Percentiles rank a stretch among this genome's conserved stretches.
phyloP scores from a whole-genome alignment of 1,284 basidiomycete genomes.

The Ceratobasidium sp. region DNA sequence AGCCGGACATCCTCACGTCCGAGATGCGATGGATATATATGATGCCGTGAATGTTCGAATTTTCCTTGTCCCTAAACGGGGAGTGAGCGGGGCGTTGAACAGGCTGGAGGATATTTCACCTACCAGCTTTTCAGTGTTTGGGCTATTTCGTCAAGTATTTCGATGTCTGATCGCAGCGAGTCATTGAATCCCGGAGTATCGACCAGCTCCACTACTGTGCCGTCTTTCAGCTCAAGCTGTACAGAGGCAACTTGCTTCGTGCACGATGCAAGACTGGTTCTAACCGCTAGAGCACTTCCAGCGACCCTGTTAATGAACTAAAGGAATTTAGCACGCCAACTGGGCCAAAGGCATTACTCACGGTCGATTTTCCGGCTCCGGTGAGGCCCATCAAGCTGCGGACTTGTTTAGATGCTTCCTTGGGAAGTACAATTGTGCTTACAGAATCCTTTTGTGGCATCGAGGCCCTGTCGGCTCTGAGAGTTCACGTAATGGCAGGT shows the following conservation, averaged over 20 bases:
- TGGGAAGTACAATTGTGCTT: background rate
- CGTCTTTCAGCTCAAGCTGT: background rate
- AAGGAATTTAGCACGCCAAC: background rate
- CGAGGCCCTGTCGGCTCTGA: no score
- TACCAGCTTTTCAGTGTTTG: constrained; percentile 6
- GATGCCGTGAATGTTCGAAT: constrained; percentile 2
- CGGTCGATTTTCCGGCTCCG: constrained; percentile 23
- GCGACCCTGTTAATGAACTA: constrained; percentile 17
- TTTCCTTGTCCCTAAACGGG: background rate
- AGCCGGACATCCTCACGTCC: constrained; percentile 16
- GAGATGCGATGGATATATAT: constrained; percentile 36
- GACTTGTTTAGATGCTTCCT: background rate
- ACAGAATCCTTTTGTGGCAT: background rate
- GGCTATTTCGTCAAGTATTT: constrained; percentile 34
- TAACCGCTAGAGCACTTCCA: background rate
- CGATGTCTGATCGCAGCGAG: constrained; percentile 26
- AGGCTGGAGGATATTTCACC: background rate
- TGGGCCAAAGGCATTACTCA: background rate
- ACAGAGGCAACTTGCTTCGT: background rate
- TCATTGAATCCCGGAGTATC: constrained; percentile 48
- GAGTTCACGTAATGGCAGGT: no score
- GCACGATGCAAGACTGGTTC: background rate
- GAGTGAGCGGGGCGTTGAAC: background rate
- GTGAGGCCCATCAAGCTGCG: constrained; percentile 16
- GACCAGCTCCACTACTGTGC: constrained; percentile 28